Evolutionary conservation across 2,329 filamentous ascomycete genomes (phyloP), one percentile per base, ranked within the genome.

Genomic region (Alternaria ethzedia): DNA sequence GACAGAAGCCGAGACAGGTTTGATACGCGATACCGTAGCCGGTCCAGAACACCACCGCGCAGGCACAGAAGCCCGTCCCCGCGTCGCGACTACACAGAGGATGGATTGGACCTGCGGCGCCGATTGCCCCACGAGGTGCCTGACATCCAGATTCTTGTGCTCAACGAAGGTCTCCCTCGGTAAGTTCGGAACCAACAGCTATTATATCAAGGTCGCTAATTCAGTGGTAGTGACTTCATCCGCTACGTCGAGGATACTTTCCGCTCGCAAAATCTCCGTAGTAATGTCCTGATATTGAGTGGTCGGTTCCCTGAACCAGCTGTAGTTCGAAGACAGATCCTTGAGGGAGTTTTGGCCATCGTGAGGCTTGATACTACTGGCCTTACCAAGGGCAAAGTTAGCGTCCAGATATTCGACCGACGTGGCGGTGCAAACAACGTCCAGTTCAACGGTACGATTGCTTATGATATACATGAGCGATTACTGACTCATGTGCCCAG

Each of bases 261-360:
- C 77, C 85, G 87, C 61, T 85, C 87, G 32, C 89, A 90, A 58
- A 89, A 89, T 3, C 83, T 98, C 41, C 90, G 87, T 63, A 90
- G 90, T 13, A 91, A 96, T 72, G 89, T 94, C 20, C 90, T 97
- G 81, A 91, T 91, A 70, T 84, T 97, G 49, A 91, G 90, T 59
- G 89, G 93, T 28, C 89, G 91, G 21, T 88, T 96, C 49, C 88
- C 91, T 17, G 89, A 94, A 65, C 88, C 91, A 36, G 88, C 90
- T 6, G 89, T 97, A n/a, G 88, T 97, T 56, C 90, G 93, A 69
- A 87, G 92, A 56, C 93, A 97, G 76, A 92, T 96, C 41, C 83
- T 94, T 11, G 94, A 98, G 79, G 95, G 96, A 17, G 95, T 97
- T 2, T 87, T 92, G 55, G 95, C 91, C 9, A 91, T 97, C 13